A percentile compares a stretch with the other conserved stretches of the same genome.
These are phyloP conservation scores for Abrus pulchellus DNA, from an alignment of 306 rosid species.

Conservation along the genomic window DNA sequence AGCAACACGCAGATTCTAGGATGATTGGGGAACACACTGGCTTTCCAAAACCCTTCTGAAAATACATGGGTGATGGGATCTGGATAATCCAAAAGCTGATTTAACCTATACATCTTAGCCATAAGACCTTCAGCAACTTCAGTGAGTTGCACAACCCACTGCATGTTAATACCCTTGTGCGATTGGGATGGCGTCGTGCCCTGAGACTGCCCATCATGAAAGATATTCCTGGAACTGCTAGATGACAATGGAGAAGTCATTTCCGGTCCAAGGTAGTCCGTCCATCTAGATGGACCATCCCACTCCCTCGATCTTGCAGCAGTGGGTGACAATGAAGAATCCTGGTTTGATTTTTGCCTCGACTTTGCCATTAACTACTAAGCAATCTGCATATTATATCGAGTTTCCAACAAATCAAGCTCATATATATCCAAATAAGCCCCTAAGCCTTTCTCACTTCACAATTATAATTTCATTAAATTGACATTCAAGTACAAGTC, in stretches of 20 bases:
- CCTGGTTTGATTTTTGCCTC: conserved; percentile 70
- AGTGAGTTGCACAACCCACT: conserved; percentile 90
- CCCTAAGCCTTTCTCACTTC: conserved; percentile 26
- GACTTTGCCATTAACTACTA: conserved; percentile 74
- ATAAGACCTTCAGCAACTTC: conserved; percentile 97
- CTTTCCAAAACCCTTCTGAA: conserved; percentile 94
- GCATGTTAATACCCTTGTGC: conserved; percentile 84
- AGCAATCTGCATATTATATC: conserved; percentile 54
- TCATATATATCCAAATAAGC: conserved; percentile 16
- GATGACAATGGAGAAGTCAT: conserved; percentile 69
- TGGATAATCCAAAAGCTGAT: conserved; percentile 96
- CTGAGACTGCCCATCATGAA: conserved; percentile 73
- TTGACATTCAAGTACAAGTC: background rate
- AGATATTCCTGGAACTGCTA: conserved; percentile 69
- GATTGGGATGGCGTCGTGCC: conserved; percentile 68
- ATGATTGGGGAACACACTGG: conserved; percentile 87
- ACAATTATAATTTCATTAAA: background rate
- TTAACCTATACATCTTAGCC: conserved; percentile 97
- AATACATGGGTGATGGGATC: conserved; percentile 82
- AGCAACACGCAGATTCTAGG: conserved; percentile 85
- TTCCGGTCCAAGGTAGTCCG: conserved; percentile 87
- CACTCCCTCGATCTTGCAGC: conserved; percentile 77
- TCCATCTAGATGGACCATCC: conserved; percentile 96
- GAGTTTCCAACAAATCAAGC: conserved; percentile 47
- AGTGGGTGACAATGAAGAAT: conserved; percentile 83